phyloP scores from a whole-genome alignment of 257 asterid species.

The Thymus mandschuricus region DNA sequence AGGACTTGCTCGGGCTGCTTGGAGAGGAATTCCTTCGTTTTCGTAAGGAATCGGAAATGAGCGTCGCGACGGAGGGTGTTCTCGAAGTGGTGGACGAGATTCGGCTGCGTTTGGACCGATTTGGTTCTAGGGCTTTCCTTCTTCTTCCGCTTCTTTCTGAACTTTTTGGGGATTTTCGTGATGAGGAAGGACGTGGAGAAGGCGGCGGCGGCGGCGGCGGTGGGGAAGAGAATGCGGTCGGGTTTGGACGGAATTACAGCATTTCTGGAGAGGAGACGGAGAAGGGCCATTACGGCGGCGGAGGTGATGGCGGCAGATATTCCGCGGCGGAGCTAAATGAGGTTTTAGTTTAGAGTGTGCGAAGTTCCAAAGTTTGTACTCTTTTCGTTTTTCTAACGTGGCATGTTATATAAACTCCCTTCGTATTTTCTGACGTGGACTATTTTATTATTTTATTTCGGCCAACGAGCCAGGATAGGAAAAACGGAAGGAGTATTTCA shows the following conservation, averaged over 20 bases:
- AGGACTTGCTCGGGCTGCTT: conserved; percentile 75
- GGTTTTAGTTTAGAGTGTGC: background rate
- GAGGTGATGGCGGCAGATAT: background rate
- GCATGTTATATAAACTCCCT: too few relatives aligned
- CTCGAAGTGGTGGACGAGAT: conserved; percentile 65
- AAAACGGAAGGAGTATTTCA: too few relatives aligned
- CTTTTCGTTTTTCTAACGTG: too few relatives aligned
- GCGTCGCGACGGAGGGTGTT: conserved; percentile 63
- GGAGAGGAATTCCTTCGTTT: conserved; percentile 70
- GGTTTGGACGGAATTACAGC: conserved; percentile 38
- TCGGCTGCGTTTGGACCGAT: conserved; percentile 73
- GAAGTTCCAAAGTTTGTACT: background rate
- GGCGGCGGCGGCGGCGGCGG: conserved; percentile 42
- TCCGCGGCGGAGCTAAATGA: conserved; percentile 23
- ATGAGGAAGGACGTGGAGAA: conserved; percentile 84
- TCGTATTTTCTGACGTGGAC: too few relatives aligned
- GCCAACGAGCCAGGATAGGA: too few relatives aligned
- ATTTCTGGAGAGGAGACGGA: conserved; percentile 46
- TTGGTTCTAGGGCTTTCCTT: conserved; percentile 76
- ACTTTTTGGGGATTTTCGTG: conserved; percentile 86
- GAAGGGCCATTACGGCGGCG: conserved; percentile 38
- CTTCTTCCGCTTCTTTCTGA: conserved; percentile 70
- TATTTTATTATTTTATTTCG: too few relatives aligned
- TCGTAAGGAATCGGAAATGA: conserved; percentile 70
- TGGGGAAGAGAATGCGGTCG: conserved; percentile 7